These are phyloP conservation scores for Parafenestella ontariensis DNA, from an alignment of 2,329 filamentous ascomycete species.

Conservation along the genomic window DNA sequence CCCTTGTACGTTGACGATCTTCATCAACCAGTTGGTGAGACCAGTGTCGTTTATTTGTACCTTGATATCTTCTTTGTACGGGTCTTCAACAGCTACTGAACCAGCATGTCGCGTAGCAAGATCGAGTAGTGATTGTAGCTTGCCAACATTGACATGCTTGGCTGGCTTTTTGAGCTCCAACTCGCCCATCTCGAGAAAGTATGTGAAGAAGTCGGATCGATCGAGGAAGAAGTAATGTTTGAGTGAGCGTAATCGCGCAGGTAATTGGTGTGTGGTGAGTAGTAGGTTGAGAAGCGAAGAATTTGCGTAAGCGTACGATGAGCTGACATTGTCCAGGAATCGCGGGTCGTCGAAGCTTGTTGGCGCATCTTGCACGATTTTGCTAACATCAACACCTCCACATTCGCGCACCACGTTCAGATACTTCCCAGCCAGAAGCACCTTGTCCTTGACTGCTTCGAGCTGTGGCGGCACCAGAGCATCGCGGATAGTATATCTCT, in stretches of 20 bases:
- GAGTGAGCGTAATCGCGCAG: slow-evolving; percentile 83
- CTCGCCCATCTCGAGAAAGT: slow-evolving; percentile 90
- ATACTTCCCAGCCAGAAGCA: slow-evolving; percentile 94
- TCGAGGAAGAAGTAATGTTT: slow-evolving; percentile 99
- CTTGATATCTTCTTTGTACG: slow-evolving; percentile 98
- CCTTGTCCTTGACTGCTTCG: slow-evolving; percentile 89
- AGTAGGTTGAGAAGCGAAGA: slow-evolving; percentile 89
- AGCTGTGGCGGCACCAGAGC: slow-evolving; percentile 91
- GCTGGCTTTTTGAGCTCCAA: slow-evolving; percentile 91
- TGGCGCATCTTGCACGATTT: slow-evolving; percentile 86
- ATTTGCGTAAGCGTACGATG: slow-evolving; percentile 93
- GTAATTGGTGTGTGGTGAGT: slow-evolving; percentile 89
- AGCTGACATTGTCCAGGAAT: slow-evolving; percentile 95
- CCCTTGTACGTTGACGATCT: slow-evolving; percentile 94
- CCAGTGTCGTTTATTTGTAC: slow-evolving; percentile 96
- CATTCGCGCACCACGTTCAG: slow-evolving; percentile 97
- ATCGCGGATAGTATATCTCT: slow-evolving; percentile 92
- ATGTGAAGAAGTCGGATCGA: slow-evolving; percentile 96
- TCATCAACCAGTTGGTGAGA: slow-evolving; percentile 91
- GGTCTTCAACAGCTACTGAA: slow-evolving; percentile 89
- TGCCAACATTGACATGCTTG: slow-evolving; percentile 86
- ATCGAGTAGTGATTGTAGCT: slow-evolving; percentile 94
- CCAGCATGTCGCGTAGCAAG: slow-evolving; percentile 95
- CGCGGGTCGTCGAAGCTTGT: slow-evolving; percentile 88
- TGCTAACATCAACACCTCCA: slow-evolving; percentile 91